Conservation (phyloP, 805 yeast genomes). For the Candida orba region DNA sequence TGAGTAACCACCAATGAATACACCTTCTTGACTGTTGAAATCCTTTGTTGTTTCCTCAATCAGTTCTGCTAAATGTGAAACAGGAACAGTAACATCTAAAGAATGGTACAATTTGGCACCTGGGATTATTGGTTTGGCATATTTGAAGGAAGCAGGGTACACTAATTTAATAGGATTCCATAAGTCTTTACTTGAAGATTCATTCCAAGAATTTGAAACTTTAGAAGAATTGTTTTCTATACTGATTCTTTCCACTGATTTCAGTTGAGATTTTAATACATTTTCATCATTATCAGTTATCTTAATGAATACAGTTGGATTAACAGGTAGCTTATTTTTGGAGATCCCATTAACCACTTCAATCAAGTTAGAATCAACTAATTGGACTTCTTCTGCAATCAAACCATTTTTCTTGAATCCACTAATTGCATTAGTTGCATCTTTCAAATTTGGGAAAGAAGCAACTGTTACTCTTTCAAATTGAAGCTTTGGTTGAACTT, state of each 20-base stretch:
- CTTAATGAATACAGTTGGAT: conserved; percentile 56
- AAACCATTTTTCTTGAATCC: conserved; percentile 52
- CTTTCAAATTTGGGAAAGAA: conserved; percentile 57
- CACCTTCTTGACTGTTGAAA: conserved; percentile 41
- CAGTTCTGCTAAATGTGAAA: conserved; percentile 52
- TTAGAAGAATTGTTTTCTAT: conserved; percentile 44
- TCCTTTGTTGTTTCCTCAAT: conserved; percentile 54
- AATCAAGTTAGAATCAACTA: conserved; percentile 65
- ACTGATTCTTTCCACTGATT: conserved; percentile 35
- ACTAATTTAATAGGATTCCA: conserved; percentile 70
- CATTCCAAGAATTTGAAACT: conserved; percentile 49
- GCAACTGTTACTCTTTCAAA: conserved; percentile 59
- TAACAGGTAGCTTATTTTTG: conserved; percentile 33
- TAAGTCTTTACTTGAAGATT: conserved; percentile 51
- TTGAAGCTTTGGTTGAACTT: conserved; percentile 56
- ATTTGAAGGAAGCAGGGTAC: conserved; percentile 53
- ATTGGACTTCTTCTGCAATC: conserved; percentile 61
- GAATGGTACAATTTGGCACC: conserved; percentile 32
- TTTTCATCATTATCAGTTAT: conserved; percentile 40
- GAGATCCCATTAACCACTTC: conserved; percentile 50
- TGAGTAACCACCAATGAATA: conserved; percentile 56
- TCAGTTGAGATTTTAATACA: conserved; percentile 34
- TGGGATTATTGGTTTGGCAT: conserved; percentile 39
- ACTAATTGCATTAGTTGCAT: conserved; percentile 62
- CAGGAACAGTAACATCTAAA: conserved; percentile 73